Evolutionary conservation across 169 alveolate genomes (phyloP).

Genomic region (Cystoisospora suis): DNA sequence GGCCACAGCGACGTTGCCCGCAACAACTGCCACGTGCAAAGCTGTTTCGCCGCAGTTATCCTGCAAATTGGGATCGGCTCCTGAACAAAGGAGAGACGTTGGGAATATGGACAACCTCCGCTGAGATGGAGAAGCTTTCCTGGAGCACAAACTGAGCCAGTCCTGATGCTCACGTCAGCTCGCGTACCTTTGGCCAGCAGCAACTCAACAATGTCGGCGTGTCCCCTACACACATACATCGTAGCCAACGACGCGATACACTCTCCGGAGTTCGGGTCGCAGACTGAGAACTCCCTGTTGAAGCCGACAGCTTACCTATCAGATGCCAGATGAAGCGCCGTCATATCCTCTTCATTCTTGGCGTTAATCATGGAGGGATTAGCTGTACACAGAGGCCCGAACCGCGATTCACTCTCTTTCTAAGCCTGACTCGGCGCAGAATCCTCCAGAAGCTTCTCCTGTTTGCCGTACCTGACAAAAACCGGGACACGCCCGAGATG

Average conservation of each 20-base stretch:
- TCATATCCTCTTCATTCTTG: constrained; percentile 52
- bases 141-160: no score
- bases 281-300: not conserved
- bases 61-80: constrained; percentile 49
- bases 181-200: constrained; percentile 41
- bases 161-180: no score
- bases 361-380: constrained; percentile 24
- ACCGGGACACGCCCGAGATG: no score
- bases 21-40: constrained; percentile 61
- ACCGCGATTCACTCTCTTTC: no score
- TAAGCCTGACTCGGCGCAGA: no score
- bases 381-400: no score
- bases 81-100: constrained; percentile 1
- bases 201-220: constrained; percentile 17
- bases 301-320: constrained; percentile 29
- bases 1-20: constrained; percentile 37
- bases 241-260: no score
- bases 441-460: no score
- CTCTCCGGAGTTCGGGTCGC: no score
- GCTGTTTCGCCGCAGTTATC: constrained; percentile 64
- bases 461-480: no score
- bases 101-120: no score
- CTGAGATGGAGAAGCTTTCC: no score
- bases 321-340: constrained; percentile 62
- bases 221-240: constrained; percentile 29